These are phyloP conservation scores for Geotrichum bryndzae DNA, from an alignment of 1,139 yeast genomes.

Conservation along the genomic window DNA sequence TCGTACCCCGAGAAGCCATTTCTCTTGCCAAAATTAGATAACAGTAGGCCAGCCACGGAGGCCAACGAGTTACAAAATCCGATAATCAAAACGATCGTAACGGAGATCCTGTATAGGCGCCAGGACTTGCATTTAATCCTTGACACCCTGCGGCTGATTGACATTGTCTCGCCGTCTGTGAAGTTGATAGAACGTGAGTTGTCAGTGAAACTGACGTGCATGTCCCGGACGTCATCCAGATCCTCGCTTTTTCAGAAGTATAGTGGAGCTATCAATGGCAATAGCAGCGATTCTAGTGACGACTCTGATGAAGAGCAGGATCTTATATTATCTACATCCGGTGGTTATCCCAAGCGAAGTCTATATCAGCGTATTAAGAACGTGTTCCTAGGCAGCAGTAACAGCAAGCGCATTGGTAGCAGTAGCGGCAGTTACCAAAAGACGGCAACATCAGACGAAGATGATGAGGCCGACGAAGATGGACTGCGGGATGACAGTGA, in stretches of 20 bases:
- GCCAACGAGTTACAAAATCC: conserved; percentile 3
- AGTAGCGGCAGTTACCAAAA: background rate
- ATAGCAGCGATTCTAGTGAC: background rate
- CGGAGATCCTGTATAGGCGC: conserved; percentile 14
- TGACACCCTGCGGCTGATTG: conserved; percentile 11
- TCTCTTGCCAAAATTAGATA: background rate
- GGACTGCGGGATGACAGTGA: background rate
- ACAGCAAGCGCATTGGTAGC: background rate
- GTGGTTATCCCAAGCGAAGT: background rate
- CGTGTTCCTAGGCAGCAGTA: background rate
- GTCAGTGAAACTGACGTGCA: background rate
- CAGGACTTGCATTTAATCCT: conserved; percentile 12
- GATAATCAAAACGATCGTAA: conserved; percentile 5
- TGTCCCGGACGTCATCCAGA: background rate
- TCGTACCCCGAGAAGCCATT: conserved; percentile 6
- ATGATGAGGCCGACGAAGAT: background rate
- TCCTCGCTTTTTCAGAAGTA: background rate
- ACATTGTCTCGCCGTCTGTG: conserved; percentile 3
- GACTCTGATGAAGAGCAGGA: background rate
- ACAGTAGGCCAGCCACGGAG: background rate
- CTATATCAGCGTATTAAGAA: background rate
- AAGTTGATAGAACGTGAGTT: background rate
- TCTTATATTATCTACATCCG: background rate
- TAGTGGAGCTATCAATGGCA: background rate
- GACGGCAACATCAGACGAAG: background rate